Conservation (phyloP, 345 rosid species). For the Corchorus capsularis region DNA sequence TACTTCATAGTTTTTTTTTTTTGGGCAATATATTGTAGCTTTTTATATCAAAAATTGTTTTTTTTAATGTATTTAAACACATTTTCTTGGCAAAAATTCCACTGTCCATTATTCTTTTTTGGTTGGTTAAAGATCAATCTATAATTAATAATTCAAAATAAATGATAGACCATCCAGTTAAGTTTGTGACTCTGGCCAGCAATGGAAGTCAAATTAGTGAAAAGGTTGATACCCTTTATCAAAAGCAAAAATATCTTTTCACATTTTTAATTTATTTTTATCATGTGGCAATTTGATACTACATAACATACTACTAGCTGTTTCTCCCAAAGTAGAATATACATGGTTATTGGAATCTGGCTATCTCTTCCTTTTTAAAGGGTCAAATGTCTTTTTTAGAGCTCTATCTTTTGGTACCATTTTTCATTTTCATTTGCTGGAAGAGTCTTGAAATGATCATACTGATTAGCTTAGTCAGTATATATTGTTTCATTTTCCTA, state of each 20-base stretch:
- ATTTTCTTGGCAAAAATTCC: too few relatives aligned
- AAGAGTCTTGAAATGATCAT: background rate
- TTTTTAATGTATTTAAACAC: too few relatives aligned
- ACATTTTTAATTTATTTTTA: background rate
- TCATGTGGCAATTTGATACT: background rate
- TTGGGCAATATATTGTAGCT: too few relatives aligned
- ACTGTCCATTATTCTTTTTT: background rate
- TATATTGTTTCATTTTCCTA: too few relatives aligned
- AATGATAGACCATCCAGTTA: background rate
- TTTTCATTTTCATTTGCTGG: background rate
- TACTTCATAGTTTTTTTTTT: too few relatives aligned
- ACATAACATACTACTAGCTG: too few relatives aligned
- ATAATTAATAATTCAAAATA: background rate
- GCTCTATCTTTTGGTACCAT: background rate
- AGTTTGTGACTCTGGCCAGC: background rate
- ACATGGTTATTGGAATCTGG: background rate
- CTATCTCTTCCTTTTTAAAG: background rate
- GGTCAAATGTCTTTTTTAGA: background rate
- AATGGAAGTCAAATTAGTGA: background rate
- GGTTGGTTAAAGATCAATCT: background rate
- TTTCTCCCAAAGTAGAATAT: too few relatives aligned
- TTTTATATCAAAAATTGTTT: too few relatives aligned
- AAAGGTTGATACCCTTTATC: background rate
- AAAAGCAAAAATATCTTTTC: background rate
- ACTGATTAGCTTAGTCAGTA: background rate